These are phyloP conservation scores for Conticribra guillardii DNA, from an alignment of 108 stramenopile genomes.

Conservation along the genomic window DNA sequence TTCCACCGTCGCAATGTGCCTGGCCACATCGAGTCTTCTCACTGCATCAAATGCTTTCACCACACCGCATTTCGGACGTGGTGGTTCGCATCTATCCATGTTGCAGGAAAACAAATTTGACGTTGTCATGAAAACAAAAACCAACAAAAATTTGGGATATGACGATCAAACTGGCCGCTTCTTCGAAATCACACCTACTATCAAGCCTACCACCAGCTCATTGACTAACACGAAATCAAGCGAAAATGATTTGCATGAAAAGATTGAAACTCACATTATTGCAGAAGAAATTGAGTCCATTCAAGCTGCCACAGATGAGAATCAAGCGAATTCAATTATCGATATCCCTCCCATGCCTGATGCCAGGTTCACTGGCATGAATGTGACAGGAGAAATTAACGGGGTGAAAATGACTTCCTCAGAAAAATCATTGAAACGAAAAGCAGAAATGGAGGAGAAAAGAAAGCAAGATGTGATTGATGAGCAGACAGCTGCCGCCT, in stretches of 20 bases:
- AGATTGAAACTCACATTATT: not conserved
- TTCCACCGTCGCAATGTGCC: conserved; percentile 7
- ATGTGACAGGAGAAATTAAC: conserved; percentile 47
- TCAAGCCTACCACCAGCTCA: not conserved
- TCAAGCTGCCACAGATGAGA: not conserved
- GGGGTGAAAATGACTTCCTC: conserved; percentile 46
- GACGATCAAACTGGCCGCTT: conserved; percentile 39
- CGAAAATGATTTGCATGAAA: not conserved
- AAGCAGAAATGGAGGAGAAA: not conserved
- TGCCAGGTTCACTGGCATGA: conserved; percentile 43
- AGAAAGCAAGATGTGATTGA: not conserved
- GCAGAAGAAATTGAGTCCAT: not conserved
- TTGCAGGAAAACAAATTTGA: conserved; percentile 40
- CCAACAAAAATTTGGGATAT: conserved; percentile 33
- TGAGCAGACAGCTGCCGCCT: no score
- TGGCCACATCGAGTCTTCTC: not conserved
- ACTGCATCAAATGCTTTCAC: conserved; percentile 30
- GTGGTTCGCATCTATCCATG: conserved; percentile 20
- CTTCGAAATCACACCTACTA: conserved; percentile 23
- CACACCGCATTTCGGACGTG: not conserved
- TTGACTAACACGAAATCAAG: not conserved
- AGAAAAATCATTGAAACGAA: conserved; percentile 17
- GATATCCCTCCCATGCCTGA: conserved; percentile 40
- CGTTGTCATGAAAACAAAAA: conserved; percentile 21
- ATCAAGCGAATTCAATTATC: not conserved